Evolutionary conservation across 1,139 yeast species (phyloP), one percentile per base, ranked within the genome.

Genomic region (Lodderomyces jiufengensis): DNA sequence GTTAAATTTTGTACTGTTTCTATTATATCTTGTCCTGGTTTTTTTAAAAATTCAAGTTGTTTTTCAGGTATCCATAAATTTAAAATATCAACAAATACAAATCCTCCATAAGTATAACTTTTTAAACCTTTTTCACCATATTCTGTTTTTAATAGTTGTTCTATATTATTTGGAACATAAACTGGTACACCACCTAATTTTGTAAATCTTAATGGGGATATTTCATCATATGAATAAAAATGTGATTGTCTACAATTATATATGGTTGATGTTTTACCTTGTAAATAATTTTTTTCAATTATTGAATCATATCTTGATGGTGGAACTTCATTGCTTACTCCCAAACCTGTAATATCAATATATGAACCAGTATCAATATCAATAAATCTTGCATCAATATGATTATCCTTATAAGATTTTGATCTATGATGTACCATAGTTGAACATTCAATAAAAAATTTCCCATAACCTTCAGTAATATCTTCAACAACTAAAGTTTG

Each of bases 321-420:
- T 2, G 52, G 43, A 15, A 49, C 48, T 9, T 61, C 58, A 20
- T 51, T 51, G 30, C 57, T 52, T 29, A 57, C 51, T 33, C 67
- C 62, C 28, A 66, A 46, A 1, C 63, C 70, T 3, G 70, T 64
- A 15, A 66, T 62, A 43, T 64, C 70, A 34, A 66, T 62, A 40
- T 63, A 65, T 16, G 62, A 52, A 5, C 72, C 71, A 12, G 70
- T 57, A 38, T 63, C 67, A 21, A 63, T 56, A 47, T 66, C 72
- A 29, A 64, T 61, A 41, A 66, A 59, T 39, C 70, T 53, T 3
- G 68, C 70, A 44, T 66, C 72, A 24, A 66, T 63, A 40, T 62
- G 63, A 45, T 66, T 65, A 13, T 54, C 49, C 20, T 53, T 55
- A 35, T 53, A 47, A 24, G 62, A 54, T 14, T 51, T 48, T 14